Evolutionary conservation across 1,284 basidiomycete species (phyloP).

Genomic region (Apiotrichum veenhuisii): DNA sequence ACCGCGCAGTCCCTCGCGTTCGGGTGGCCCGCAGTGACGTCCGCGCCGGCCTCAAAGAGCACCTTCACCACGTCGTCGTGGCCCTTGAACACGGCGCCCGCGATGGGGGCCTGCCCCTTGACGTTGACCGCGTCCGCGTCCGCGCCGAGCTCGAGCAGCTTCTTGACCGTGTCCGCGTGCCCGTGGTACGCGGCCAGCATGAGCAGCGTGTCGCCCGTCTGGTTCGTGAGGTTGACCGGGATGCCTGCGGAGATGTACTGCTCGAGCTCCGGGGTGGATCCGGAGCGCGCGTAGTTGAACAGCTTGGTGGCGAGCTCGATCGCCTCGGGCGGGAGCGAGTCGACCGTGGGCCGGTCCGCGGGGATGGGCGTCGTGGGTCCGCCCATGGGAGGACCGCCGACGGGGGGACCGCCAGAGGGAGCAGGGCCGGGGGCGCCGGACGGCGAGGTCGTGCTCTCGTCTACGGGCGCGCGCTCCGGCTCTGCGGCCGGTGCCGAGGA

Average conservation of each 20-base stretch:
- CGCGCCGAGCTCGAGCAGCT: conserved; percentile 58
- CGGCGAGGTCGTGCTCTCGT: conserved; percentile 1
- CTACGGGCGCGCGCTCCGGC: neutral
- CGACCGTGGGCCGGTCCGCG: neutral
- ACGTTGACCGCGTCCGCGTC: conserved; percentile 72
- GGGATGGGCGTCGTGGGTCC: neutral
- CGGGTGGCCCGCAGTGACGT: conserved; percentile 65
- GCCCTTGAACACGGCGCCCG: conserved; percentile 77
- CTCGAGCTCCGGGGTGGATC: conserved; percentile 55
- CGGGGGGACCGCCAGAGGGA: neutral
- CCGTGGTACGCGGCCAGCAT: conserved; percentile 81
- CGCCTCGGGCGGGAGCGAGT: conserved; percentile 50
- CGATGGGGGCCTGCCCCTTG: conserved; percentile 70
- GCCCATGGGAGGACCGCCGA: neutral
- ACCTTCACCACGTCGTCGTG: conserved; percentile 60
- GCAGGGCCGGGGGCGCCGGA: neutral
- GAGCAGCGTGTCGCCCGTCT: conserved; percentile 70
- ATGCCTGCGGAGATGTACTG: conserved; percentile 67
- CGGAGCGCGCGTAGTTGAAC: conserved; percentile 69
- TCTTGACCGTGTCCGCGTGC: conserved; percentile 58
- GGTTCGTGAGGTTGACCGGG: conserved; percentile 72
- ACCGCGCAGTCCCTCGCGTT: conserved; percentile 64
- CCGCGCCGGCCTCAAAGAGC: conserved; percentile 63
- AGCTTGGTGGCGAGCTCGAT: conserved; percentile 68
- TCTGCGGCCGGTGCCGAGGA: neutral